A percentile compares a stretch with the other conserved stretches of the same genome.
Conservation (phyloP, 768 basidiomycete species). For the Mycena pura region DNA sequence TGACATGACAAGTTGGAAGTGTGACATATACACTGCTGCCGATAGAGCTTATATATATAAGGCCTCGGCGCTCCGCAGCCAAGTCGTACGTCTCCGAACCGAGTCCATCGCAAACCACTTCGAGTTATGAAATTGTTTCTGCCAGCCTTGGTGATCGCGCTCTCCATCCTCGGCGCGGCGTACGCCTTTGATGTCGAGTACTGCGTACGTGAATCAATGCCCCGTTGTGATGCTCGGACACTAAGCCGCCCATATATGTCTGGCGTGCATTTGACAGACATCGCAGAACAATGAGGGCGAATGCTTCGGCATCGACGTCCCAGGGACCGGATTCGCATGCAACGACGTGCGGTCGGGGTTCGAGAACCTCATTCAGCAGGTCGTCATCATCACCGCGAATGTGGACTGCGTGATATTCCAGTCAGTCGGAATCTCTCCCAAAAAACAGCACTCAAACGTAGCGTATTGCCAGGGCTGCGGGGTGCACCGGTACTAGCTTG, state of each 20-base stretch:
- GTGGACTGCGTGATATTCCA: constrained; percentile 10
- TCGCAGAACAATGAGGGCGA: constrained; percentile 12
- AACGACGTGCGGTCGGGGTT: constrained; percentile 13
- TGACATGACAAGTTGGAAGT: constrained; percentile 14
- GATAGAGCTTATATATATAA: constrained; percentile 12
- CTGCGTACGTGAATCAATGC: constrained; percentile 14
- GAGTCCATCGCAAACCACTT: constrained; percentile 6
- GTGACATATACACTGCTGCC: constrained; percentile 5
- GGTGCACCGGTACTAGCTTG: constrained; percentile 12
- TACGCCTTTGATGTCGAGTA: constrained; percentile 13
- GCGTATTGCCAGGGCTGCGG: constrained; percentile 12
- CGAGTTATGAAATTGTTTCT: constrained; percentile 12
- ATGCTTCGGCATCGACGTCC: constrained; percentile 16
- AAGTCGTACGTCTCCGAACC: constrained; percentile 11
- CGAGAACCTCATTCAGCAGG: constrained; percentile 14
- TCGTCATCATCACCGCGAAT: constrained; percentile 15
- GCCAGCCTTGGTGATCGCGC: constrained; percentile 7
- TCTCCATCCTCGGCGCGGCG: constrained; percentile 6
- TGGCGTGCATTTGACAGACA: constrained; percentile 16
- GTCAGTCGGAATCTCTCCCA: constrained; percentile 16
- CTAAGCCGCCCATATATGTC: constrained; percentile 9
- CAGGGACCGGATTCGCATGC: constrained; percentile 8
- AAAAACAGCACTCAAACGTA: constrained; percentile 10
- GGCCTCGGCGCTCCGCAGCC: constrained; percentile 8
- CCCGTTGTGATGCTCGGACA: constrained; percentile 10